Base-by-base conservation (phyloP, 2,329 filamentous ascomycete genomes). In the Scedosporium apiospermum region DNA sequence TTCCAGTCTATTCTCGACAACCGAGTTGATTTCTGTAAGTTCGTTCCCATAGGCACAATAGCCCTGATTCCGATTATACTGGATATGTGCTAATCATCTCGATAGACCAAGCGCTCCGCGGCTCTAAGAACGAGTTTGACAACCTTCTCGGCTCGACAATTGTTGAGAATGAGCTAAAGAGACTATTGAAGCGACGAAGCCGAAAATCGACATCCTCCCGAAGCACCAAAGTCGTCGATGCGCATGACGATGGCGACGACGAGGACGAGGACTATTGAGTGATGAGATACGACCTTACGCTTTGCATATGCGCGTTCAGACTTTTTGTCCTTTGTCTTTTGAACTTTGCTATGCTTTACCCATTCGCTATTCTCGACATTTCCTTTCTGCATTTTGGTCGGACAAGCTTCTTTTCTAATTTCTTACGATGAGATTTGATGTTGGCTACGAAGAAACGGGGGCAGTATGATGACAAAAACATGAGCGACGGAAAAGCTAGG, bases 21-120 rank as follows among this genome's bases (percentile, higher is more conserved):
- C 30, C 71, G 74, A 53, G 73, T 71, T 62, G 69, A 70, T 6
- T 71, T 76, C 62, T 75, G 75, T 77, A 68, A 70, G 72, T 69
- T 3, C 12, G 51, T 23, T 23, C 61, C 61, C 34, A 57, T 42
- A 53, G 63, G 44, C 6, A 49, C 34, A 51, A 51, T 9, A 34
- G 9, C 6, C 30, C 6, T 51, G 46, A 10, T 38, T 38, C 30
- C 58, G 9, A 6, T 57, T 30, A 7, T 57, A 18, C 34, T 21
- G n/a, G 21, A 58, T 26, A 9, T 23, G 14, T 26, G 26, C 63
- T 64, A 49, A 64, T 49, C 38, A 21, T 3, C 16, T 4, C 6
- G 10, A n/a, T 34, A 65, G 64, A 65, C 44, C 41, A 64, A 14
- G 53, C 41, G 9, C 59, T 65, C 9, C 41, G 27, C 9, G 26